Evolutionary conservation across 2,329 filamentous ascomycete genomes (phyloP), one percentile per base, ranked within the genome.

Genomic region (Apiospora saccharicola): DNA sequence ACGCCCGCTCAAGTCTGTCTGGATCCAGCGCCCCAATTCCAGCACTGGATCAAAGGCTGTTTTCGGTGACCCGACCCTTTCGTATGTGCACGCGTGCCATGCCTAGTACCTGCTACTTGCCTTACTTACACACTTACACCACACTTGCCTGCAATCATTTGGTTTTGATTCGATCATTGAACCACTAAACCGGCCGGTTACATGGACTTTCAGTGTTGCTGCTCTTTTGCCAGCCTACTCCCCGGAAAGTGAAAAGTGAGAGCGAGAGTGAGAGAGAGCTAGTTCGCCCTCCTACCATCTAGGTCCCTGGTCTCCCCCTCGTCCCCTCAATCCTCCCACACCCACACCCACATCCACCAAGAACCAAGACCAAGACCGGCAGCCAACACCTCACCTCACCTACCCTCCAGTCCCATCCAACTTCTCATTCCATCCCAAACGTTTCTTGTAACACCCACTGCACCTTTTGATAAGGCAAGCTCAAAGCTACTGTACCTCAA

Each of bases 381-480:
- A 34, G 51, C 51, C 53, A 61, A 30, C 26, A 61, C 53, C 53
- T 61, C 53, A 61, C 26, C 53, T 61, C 53, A 64, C 57, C 57
- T 64, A 41, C 57, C 30, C 34, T 64, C 57, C 57, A 64, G 57
- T 64, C 57, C 57, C 57, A 37, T 64, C 57, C 57, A 64, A 64
- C 57, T 64, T 64, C 57, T 64, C 57, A 64, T 64, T 64, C 57
- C 57, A 64, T 64, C 57, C 57, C 34, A 64, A 64, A 64, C 57
- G 57, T 41, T 64, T 64, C 57, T 64, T 64, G 57, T 64, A 64
- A 64, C 57, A 64, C 57, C 57, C 57, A 64, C 57, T 64, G 57
- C 57, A 41, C 57, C 57, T 64, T 64, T 64, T 22, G 57, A 64
- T 41, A 64, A 41, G 57, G 57, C 30, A 64, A 64, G 57, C 57